Percentiles rank a stretch among this genome's conserved stretches.
Conservation (phyloP, 371 early-diverging fungal species). For the Mucor ambiguus region DNA sequence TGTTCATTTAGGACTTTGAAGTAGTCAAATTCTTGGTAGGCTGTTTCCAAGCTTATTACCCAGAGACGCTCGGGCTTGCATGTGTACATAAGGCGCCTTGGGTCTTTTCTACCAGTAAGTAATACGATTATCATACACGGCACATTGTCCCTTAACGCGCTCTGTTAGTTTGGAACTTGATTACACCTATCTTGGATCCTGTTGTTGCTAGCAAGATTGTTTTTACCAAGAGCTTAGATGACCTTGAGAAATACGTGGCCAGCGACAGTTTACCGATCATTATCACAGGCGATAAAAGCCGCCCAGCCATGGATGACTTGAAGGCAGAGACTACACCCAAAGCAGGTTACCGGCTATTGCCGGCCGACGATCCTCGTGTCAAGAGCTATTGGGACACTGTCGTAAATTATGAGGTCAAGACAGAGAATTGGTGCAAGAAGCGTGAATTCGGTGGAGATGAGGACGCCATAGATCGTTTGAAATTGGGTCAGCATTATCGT, state of each 20-base stretch:
- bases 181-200: slow-evolving; percentile 87
- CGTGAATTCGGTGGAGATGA: slow-evolving; percentile 9
- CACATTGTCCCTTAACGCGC: no score
- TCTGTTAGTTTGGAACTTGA: slow-evolving; percentile 66
- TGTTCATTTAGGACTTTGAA: slow-evolving; percentile 60
- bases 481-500: slow-evolving; percentile 30
- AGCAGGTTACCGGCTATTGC: slow-evolving; percentile 14
- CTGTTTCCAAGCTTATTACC: slow-evolving; percentile 88
- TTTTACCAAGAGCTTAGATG: slow-evolving; percentile 70
- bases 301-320: slow-evolving; percentile 7
- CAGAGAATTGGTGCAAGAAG: slow-evolving; percentile 31
- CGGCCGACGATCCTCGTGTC: slow-evolving; percentile 18
- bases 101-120: slow-evolving; percentile 67
- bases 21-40: slow-evolving; percentile 81
- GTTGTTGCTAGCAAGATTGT: slow-evolving; percentile 87
- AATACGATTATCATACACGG: no score
- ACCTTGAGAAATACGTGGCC: slow-evolving; percentile 66
- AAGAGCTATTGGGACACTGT: slow-evolving; percentile 28
- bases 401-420: slow-evolving; percentile 29
- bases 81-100: slow-evolving; percentile 86
- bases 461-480: slow-evolving; percentile 24
- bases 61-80: slow-evolving; percentile 82
- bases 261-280: slow-evolving; percentile 31
- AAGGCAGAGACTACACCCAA: background rate
- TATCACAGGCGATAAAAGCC: slow-evolving; percentile 32